A percentile compares a stretch with the other conserved stretches of the same genome.
phyloP scores from a whole-genome alignment of 208 protist species.

The Acanthamoeba castellanii region DNA sequence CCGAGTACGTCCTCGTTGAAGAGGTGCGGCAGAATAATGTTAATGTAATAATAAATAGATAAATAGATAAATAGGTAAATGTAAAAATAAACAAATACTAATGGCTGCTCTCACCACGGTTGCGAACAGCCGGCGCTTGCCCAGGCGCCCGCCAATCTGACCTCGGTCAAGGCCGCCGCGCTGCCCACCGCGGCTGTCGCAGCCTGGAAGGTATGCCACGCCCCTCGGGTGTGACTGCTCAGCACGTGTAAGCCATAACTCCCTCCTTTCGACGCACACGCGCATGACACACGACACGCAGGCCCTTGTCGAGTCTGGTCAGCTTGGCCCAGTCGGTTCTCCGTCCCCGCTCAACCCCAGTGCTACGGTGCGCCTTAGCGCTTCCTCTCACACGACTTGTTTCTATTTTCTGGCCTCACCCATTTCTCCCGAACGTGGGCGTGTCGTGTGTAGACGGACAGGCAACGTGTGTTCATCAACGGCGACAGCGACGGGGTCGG shows the following conservation, averaged over 20 bases:
- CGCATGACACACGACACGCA: not conserved
- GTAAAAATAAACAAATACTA: not conserved
- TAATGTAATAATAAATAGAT: not conserved
- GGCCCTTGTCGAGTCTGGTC: not conserved
- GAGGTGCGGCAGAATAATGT: not conserved
- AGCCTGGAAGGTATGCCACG: not conserved
- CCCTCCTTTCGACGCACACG: not conserved
- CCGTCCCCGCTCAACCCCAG: not conserved
- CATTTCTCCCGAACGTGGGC: no score
- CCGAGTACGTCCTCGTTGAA: conserved; percentile 29
- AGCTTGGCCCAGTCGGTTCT: not conserved
- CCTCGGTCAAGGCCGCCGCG: not conserved
- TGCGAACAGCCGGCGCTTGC: conserved; percentile 11
- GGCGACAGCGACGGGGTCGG: conserved; percentile 9
- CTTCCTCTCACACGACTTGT: not conserved
- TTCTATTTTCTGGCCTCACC: not conserved
- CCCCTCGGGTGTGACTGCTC: not conserved
- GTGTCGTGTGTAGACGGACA: not conserved
- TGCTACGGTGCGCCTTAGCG: not conserved
- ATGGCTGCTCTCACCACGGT: not conserved
- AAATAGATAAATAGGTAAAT: not conserved
- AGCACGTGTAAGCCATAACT: not conserved
- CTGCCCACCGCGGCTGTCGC: conserved; percentile 6
- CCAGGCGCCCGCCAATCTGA: conserved; percentile 12
- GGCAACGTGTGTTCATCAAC: conserved; percentile 16